Conservation (phyloP, 352 stramenopile species). For the Bremia lactucae region DNA sequence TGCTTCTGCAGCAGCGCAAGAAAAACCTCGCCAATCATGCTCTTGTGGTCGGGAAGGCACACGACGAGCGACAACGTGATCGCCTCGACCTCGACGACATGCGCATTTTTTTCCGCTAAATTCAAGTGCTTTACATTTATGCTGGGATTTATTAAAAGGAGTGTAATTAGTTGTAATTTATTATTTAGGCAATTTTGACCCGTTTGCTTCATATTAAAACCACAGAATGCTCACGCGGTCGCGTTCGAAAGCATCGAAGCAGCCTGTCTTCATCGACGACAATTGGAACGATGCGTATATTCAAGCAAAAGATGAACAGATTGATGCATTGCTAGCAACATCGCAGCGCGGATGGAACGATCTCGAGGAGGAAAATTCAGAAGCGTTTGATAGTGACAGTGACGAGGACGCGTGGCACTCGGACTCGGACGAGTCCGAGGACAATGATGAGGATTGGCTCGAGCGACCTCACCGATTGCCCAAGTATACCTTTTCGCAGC, state of each 20-base stretch:
- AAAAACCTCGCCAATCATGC: conserved; percentile 76
- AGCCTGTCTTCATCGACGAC: conserved; percentile 73
- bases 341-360: conserved; percentile 44
- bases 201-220: too few relatives aligned
- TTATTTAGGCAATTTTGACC: too few relatives aligned
- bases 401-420: conserved; percentile 26
- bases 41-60: conserved; percentile 37
- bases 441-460: conserved; percentile 13
- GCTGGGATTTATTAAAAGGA: background rate
- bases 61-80: conserved; percentile 30
- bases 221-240: conserved; percentile 61
- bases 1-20: conserved; percentile 86
- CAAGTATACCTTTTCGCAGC: conserved; percentile 9
- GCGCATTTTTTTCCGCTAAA: conserved; percentile 47
- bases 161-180: background rate
- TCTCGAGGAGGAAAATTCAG: conserved; percentile 26
- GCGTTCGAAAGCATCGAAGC: conserved; percentile 44
- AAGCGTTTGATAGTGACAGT: conserved; percentile 13
- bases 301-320: conserved; percentile 74
- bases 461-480: background rate
- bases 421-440: conserved; percentile 26
- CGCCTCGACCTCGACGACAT: conserved; percentile 60
- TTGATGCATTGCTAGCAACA: conserved; percentile 53
- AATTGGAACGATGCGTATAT: conserved; percentile 81
- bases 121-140: conserved; percentile 1